phyloP scores from a whole-genome alignment of 306 rosid genomes.

The Nissolia schottii region DNA sequence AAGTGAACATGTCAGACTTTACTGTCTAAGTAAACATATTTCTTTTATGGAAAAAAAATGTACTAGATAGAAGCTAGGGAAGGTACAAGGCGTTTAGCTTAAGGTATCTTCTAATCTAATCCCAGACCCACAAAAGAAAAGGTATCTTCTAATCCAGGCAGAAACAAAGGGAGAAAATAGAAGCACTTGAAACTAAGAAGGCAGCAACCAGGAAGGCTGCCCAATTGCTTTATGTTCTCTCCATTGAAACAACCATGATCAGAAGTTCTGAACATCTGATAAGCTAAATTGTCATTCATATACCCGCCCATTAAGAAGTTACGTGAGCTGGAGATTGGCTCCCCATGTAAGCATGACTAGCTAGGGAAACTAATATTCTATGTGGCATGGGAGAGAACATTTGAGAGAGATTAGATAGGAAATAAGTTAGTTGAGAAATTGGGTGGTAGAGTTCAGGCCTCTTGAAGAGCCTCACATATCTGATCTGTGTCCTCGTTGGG shows the following conservation, averaged over 20 bases:
- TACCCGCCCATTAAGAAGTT: too few species aligned
- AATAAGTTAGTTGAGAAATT: neutral
- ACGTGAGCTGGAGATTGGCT: too few species aligned
- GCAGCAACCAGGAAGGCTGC: neutral
- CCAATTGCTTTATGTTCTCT: neutral
- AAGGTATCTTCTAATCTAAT: too few species aligned
- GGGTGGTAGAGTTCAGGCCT: neutral
- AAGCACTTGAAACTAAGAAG: neutral
- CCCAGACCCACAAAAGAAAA: too few species aligned
- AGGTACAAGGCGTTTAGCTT: neutral
- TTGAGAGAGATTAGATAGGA: neutral
- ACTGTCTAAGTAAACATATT: neutral
- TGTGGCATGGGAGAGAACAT: too few species aligned
- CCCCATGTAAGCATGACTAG: too few species aligned
- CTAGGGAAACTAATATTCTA: too few species aligned
- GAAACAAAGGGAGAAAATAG: constrained; percentile 6
- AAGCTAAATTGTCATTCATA: too few species aligned
- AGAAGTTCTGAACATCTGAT: neutral
- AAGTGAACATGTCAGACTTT: neutral
- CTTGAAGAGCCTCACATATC: neutral
- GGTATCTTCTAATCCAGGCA: neutral
- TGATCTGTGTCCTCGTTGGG: neutral
- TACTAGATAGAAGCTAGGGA: neutral
- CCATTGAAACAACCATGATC: neutral
- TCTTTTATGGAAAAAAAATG: neutral